Percentiles rank a stretch among this genome's conserved stretches.
These are phyloP conservation scores for Recurvomyces mirabilis DNA, from an alignment of 495 filamentous ascomycete species.

Conservation along the genomic window DNA sequence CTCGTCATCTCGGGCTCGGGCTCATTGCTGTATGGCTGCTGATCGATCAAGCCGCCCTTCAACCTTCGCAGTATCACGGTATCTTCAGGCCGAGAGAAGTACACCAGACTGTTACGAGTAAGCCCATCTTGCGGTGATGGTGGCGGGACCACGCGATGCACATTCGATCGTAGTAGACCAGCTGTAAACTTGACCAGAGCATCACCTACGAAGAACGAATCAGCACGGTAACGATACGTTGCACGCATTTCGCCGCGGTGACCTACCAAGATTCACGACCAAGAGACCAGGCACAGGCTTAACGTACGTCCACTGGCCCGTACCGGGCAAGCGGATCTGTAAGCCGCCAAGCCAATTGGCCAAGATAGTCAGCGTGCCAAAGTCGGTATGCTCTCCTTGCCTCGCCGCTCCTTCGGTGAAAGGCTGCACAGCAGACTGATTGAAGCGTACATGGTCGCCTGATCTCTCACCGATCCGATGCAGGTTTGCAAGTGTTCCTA, in stretches of 20 bases:
- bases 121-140: slow-evolving; percentile 42
- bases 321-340: slow-evolving; percentile 40
- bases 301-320: slow-evolving; percentile 45
- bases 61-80: slow-evolving; percentile 39
- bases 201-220: no score
- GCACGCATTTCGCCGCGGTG: no score
- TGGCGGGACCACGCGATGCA: slow-evolving; percentile 50
- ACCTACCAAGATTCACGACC: slow-evolving; percentile 57
- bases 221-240: no score
- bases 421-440: slow-evolving; percentile 5
- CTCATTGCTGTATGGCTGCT: slow-evolving; percentile 20
- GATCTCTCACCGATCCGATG: slow-evolving; percentile 14
- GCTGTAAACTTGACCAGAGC: slow-evolving; percentile 54
- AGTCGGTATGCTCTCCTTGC: slow-evolving; percentile 25
- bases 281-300: slow-evolving; percentile 46
- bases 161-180: slow-evolving; percentile 47
- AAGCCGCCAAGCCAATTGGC: slow-evolving; percentile 52
- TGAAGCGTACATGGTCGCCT: slow-evolving; percentile 20
- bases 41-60: slow-evolving; percentile 27
- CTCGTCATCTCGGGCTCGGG: slow-evolving; percentile 14
- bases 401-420: slow-evolving; percentile 1
- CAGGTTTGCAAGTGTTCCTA: slow-evolving; percentile 6
- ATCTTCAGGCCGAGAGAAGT: slow-evolving; percentile 52
- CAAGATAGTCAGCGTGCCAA: slow-evolving; percentile 47
- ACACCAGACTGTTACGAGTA: slow-evolving; percentile 49